A percentile compares a stretch with the other conserved stretches of the same genome.
These are phyloP conservation scores for Apophysomyces ossiformis DNA, from an alignment of 371 early-diverging fungal species.

Conservation along the genomic window DNA sequence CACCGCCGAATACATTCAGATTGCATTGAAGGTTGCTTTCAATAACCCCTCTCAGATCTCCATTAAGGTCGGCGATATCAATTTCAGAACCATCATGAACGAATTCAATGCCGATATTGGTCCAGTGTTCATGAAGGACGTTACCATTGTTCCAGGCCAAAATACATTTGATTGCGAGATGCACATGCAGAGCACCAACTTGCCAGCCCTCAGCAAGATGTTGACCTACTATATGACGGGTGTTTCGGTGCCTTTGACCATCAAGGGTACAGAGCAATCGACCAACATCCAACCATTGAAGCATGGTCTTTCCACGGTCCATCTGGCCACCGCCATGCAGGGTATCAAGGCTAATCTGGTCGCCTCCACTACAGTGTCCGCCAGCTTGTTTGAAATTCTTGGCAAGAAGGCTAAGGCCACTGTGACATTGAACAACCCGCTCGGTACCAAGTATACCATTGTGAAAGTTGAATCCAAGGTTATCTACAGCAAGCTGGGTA, in stretches of 20 bases:
- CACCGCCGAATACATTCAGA: conserved; percentile 41
- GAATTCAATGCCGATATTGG: conserved; percentile 44
- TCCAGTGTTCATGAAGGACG: conserved; percentile 36
- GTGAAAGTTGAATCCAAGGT: conserved; percentile 32
- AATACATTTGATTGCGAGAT: conserved; percentile 47
- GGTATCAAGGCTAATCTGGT: conserved; percentile 41
- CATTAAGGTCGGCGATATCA: conserved; percentile 55
- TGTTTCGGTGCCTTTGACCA: conserved; percentile 43
- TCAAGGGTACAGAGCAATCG: conserved; percentile 45
- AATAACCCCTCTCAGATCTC: conserved; percentile 56
- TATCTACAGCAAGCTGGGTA: neutral
- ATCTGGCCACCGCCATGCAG: conserved; percentile 47
- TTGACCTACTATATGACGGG: conserved; percentile 46
- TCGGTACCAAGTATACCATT: conserved; percentile 42
- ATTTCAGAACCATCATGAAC: conserved; percentile 47
- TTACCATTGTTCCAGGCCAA: conserved; percentile 54
- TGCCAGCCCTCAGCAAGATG: conserved; percentile 24
- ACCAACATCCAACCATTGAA: conserved; percentile 48
- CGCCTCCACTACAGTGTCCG: conserved; percentile 38
- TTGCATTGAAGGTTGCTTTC: conserved; percentile 35
- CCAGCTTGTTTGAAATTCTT: conserved; percentile 32
- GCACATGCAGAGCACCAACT: conserved; percentile 25
- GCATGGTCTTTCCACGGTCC: conserved; percentile 46
- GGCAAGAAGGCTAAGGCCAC: conserved; percentile 29
- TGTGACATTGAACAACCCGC: conserved; percentile 46